Conservation (phyloP, 148 eudicot genomes). For the Beta vulgaris region DNA sequence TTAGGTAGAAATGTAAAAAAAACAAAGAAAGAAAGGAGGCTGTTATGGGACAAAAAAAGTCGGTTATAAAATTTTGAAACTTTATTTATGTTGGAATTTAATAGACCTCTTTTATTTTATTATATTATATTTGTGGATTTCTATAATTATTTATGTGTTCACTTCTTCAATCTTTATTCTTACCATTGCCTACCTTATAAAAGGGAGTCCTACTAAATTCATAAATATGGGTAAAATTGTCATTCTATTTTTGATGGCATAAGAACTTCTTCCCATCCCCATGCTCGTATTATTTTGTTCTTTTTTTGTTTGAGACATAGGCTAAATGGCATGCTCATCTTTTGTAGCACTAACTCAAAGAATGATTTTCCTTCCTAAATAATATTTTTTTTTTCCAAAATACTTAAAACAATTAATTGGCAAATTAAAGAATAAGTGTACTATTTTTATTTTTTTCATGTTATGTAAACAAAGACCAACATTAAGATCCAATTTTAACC, state of each 20-base stretch:
- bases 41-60: slow-evolving; percentile 7
- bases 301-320: no score
- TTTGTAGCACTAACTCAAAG: slow-evolving; percentile 1
- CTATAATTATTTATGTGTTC: not conserved
- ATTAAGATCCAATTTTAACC: not conserved
- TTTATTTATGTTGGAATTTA: slow-evolving; percentile 12
- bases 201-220: slow-evolving; percentile 11
- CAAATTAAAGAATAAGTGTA: not conserved
- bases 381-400: not conserved
- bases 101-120: not conserved
- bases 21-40: not conserved
- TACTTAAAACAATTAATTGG: no score
- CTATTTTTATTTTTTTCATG: not conserved
- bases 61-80: slow-evolving; percentile 1
- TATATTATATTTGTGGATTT: not conserved
- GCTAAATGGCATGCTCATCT: no score
- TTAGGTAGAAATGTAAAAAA: no score
- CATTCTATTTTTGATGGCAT: not conserved
- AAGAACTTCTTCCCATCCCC: not conserved
- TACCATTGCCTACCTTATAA: slow-evolving; percentile 3
- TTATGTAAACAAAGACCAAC: not conserved
- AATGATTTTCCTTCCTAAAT: not conserved
- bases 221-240: not conserved
- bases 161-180: not conserved
- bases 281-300: no score